Percentiles rank a stretch among this genome's conserved stretches.
These are phyloP conservation scores for Mycena galopus DNA, from an alignment of 768 basidiomycete species.

Conservation along the genomic window DNA sequence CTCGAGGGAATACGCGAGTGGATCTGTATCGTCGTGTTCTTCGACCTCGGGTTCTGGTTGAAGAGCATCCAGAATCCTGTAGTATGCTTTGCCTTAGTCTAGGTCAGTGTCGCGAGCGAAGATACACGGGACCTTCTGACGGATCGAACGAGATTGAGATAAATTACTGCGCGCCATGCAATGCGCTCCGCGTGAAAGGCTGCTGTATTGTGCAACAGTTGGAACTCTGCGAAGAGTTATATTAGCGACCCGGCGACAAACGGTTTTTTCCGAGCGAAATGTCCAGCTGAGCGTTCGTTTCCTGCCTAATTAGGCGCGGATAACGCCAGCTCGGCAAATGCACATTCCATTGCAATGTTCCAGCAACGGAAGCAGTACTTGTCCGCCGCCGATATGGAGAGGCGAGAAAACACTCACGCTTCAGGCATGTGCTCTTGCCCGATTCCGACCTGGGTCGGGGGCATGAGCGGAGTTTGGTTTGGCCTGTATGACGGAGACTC, in stretches of 20 bases:
- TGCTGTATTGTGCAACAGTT: constrained; percentile 81
- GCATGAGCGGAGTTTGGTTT: constrained; percentile 20
- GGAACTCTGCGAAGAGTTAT: constrained; percentile 72
- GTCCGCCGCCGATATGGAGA: constrained; percentile 12
- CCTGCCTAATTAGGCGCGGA: constrained; percentile 32
- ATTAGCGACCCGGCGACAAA: background rate
- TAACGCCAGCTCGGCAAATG: constrained; percentile 26
- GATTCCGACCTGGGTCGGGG: constrained; percentile 69
- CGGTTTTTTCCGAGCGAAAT: background rate
- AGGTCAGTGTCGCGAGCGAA: constrained; percentile 31
- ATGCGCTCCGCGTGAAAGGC: constrained; percentile 85
- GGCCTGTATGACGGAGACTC: background rate
- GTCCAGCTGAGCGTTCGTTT: background rate
- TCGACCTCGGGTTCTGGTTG: constrained; percentile 75
- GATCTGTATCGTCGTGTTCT: constrained; percentile 68
- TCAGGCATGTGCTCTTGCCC: constrained; percentile 89
- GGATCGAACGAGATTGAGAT: constrained; percentile 89
- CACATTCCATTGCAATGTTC: constrained; percentile 35
- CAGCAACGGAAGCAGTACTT: constrained; percentile 33
- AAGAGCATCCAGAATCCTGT: constrained; percentile 81
- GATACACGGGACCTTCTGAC: constrained; percentile 69
- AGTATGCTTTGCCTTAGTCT: constrained; percentile 37
- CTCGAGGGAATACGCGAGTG: constrained; percentile 63
- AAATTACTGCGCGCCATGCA: constrained; percentile 90
- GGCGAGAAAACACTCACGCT: constrained; percentile 71